A percentile compares a stretch with the other conserved stretches of the same genome.
Conservation (phyloP, 805 yeast species). For the Candida patagonica region DNA sequence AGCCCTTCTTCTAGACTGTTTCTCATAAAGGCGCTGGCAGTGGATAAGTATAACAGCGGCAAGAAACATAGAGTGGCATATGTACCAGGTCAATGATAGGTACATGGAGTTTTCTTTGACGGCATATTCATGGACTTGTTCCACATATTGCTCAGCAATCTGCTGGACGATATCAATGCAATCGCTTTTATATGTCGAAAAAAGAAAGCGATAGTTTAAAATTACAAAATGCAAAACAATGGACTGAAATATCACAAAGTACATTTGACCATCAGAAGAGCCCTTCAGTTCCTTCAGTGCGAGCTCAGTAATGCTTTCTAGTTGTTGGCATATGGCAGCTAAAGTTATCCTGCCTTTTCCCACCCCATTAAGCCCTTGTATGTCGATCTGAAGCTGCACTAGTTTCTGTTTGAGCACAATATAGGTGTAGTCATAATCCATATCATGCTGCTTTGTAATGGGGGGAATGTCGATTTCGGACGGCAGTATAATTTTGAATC, state of each 20-base stretch:
- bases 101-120: neutral
- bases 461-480: neutral
- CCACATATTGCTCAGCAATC: too few relatives aligned
- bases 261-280: neutral
- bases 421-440: neutral
- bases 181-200: neutral
- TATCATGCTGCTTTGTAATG: neutral
- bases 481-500: neutral
- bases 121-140: too few relatives aligned
- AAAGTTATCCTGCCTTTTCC: neutral
- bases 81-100: neutral
- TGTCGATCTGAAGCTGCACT: too few relatives aligned
- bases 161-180: too few relatives aligned
- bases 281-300: neutral
- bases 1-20: too few relatives aligned
- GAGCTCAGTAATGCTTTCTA: too few relatives aligned
- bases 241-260: neutral
- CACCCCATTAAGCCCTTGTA: too few relatives aligned
- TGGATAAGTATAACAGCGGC: conserved; percentile 1
- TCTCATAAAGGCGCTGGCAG: neutral
- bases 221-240: neutral
- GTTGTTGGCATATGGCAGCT: too few relatives aligned
- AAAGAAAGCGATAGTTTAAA: neutral
- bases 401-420: neutral
- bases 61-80: conserved; percentile 1